Base-by-base conservation (phyloP, 1,139 yeast species). In the Pichia sp. region DNA sequence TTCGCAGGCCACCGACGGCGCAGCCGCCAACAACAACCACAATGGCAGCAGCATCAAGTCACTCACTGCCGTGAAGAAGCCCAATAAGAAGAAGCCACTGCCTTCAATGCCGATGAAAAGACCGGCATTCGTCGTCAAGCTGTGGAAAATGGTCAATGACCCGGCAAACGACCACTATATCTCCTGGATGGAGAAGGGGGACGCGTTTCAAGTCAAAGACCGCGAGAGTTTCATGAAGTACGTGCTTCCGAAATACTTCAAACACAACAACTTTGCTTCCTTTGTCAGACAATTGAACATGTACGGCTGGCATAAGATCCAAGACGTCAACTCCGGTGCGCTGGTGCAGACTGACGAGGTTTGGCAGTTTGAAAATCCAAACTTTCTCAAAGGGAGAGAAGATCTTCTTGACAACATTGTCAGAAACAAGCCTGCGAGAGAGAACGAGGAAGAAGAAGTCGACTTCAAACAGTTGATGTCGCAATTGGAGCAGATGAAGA, bases 301-400 rank as follows among this genome's bases (percentile, higher is more conserved):
- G 96, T 93, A 93, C 66, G 99, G 98, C 39, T 93, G 96, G 90
- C 98, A 93, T 70, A 93, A 93, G 70, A 93, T 93, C 7, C 95
- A 82, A 67, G 96, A 85, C 68, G 80, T 84, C 49, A 83, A 71
- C 47, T 76, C 80, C 26, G 93, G 93, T 1, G 78, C 87, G 2
- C 70, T 86, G 70, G 74, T 74, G 52, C 73, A 74, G 52, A 71
- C 70, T 34, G 83, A 79, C 48, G 90, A 83, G 59, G 66, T 71
- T n/a, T 83, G 87, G 87, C 90, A 86, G 66, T 88, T 88, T 70
- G 85, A 85, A 63, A 86, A 87, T 57, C 90, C 93, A n/a, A 77
- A 83, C 64, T 90, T 90, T 65, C 73, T 83, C 44, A 75, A 50
- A 49, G 70, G 58, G n/a, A 61, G 67, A 48, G 71, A 67, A 47